phyloP scores from a whole-genome alignment of 768 basidiomycete genomes.

The Sutorius australiensis region DNA sequence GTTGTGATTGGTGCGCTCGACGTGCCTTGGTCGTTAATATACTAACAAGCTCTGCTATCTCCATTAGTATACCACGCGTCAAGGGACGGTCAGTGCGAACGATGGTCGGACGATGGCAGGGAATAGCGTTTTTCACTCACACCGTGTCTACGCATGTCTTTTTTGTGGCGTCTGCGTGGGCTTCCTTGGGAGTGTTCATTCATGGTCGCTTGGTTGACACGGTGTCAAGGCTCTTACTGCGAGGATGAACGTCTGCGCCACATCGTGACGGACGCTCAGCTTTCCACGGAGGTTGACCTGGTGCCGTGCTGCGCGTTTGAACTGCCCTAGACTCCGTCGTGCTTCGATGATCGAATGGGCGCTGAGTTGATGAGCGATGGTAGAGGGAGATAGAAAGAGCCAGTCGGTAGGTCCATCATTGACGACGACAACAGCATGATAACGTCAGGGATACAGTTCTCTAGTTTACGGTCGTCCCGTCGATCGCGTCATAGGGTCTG shows the following conservation, averaged over 20 bases:
- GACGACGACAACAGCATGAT: no score
- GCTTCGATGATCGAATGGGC: not conserved
- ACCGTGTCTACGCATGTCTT: not conserved
- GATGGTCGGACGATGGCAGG: not conserved
- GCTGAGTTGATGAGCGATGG: not conserved
- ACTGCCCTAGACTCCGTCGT: not conserved
- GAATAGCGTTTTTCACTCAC: not conserved
- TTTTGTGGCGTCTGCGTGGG: not conserved
- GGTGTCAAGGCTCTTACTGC: no score
- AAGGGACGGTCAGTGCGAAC: not conserved
- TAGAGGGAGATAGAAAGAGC: not conserved
- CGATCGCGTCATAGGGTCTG: slow-evolving; percentile 10
- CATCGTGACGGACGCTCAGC: not conserved
- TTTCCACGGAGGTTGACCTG: not conserved
- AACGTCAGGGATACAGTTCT: not conserved
- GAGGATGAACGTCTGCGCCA: not conserved
- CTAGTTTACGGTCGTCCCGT: slow-evolving; percentile 1
- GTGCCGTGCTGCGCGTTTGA: not conserved
- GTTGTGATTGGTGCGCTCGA: not conserved
- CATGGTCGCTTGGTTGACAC: not conserved
- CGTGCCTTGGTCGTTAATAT: not conserved
- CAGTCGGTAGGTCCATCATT: no score
- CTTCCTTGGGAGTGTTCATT: not conserved
- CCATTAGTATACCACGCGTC: not conserved
- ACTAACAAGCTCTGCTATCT: not conserved